Percentiles rank a stretch among this genome's conserved stretches.
Conservation (phyloP, 2,329 filamentous ascomycete genomes). For the Clonostachys rosea region DNA sequence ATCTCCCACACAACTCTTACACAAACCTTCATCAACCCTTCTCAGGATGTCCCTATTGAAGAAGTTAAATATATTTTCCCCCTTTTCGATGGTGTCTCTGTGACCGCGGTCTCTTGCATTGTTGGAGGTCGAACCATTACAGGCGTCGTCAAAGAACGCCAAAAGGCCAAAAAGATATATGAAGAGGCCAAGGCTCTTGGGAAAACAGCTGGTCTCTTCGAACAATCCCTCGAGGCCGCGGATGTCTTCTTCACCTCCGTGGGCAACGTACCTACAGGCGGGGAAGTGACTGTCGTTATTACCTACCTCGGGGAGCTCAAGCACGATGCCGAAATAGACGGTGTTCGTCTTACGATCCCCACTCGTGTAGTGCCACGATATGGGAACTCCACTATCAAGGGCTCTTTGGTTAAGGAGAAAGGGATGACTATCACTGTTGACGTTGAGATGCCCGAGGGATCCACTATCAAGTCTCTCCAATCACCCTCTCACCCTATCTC, state of each 20-base stretch:
- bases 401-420: not conserved
- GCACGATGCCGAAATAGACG: slow-evolving; percentile 64
- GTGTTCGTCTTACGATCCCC: slow-evolving; percentile 65
- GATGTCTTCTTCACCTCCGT: slow-evolving; percentile 67
- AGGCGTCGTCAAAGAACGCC: slow-evolving; percentile 63
- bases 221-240: slow-evolving; percentile 53
- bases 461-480: slow-evolving; percentile 55
- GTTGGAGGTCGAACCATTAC: slow-evolving; percentile 57
- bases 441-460: slow-evolving; percentile 42
- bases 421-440: slow-evolving; percentile 24
- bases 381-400: slow-evolving; percentile 22
- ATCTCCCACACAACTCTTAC: slow-evolving; percentile 40
- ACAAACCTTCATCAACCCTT: slow-evolving; percentile 59
- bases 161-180: slow-evolving; percentile 56
- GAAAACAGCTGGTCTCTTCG: slow-evolving; percentile 60
- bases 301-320: slow-evolving; percentile 68
- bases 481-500: slow-evolving; percentile 66
- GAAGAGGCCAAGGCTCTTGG: slow-evolving; percentile 51
- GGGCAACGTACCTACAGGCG: slow-evolving; percentile 59
- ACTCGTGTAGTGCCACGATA: slow-evolving; percentile 65
- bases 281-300: slow-evolving; percentile 56
- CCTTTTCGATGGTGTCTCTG: slow-evolving; percentile 66
- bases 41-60: slow-evolving; percentile 13
- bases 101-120: slow-evolving; percentile 62
- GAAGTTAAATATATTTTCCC: slow-evolving; percentile 66